Percentiles rank a stretch among this genome's conserved stretches.
These are phyloP conservation scores for Spiraea crenata DNA, from an alignment of 331 rosid species.

Conservation along the genomic window DNA sequence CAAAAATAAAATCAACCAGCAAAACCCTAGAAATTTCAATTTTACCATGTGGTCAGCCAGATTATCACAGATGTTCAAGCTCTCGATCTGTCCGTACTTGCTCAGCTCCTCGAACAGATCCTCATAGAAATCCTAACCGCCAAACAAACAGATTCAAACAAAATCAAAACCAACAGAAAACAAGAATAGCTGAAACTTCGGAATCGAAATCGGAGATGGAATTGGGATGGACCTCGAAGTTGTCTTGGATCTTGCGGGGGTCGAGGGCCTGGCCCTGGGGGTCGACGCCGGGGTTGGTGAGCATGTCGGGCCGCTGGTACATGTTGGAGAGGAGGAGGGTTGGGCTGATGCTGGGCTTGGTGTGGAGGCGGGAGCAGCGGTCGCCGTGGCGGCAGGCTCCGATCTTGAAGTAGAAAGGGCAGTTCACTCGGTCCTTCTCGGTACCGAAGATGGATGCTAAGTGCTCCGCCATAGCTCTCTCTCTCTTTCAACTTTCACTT, in stretches of 20 bases:
- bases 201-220: neutral
- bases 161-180: neutral
- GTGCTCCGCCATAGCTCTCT: constrained; percentile 79
- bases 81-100: constrained; percentile 85
- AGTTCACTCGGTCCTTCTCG: constrained; percentile 90
- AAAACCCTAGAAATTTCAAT: neutral
- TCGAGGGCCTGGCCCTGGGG: constrained; percentile 72
- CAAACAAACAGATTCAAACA: no score
- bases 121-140: constrained; percentile 71
- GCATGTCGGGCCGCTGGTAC: constrained; percentile 88
- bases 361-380: constrained; percentile 92
- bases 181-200: neutral
- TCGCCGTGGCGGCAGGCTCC: constrained; percentile 98
- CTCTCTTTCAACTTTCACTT: neutral
- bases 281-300: constrained; percentile 52
- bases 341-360: constrained; percentile 92
- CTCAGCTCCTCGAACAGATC: constrained; percentile 92
- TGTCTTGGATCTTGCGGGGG: constrained; percentile 84
- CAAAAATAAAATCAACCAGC: neutral
- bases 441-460: constrained; percentile 95
- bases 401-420: constrained; percentile 98
- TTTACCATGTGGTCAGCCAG: constrained; percentile 91
- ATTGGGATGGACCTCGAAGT: constrained; percentile 51
- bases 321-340: constrained; percentile 88
- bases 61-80: constrained; percentile 90